Conservation (phyloP, 1,284 basidiomycete species). For the Moesziomyces aphidis region DNA sequence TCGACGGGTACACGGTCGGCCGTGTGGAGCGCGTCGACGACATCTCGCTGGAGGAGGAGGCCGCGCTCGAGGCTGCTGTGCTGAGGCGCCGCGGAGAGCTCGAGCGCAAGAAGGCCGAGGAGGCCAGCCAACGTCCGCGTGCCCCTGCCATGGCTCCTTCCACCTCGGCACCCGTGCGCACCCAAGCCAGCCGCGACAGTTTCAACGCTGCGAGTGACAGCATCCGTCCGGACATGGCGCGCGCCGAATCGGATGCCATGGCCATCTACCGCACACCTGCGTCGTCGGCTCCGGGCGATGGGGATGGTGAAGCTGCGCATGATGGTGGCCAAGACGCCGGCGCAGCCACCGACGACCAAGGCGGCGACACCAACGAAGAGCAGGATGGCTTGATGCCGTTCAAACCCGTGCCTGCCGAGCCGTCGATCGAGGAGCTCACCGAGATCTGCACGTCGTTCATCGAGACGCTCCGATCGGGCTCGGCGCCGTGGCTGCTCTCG, state of each 20-base stretch:
- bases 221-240: constrained; percentile 20
- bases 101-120: constrained; percentile 34
- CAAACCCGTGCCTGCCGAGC: constrained; percentile 59
- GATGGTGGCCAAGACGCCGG: not conserved
- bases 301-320: not conserved
- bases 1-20: constrained; percentile 88
- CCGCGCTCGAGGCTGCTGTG: constrained; percentile 43
- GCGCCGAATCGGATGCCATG: constrained; percentile 25
- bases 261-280: constrained; percentile 31
- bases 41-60: constrained; percentile 50
- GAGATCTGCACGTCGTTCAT: constrained; percentile 82
- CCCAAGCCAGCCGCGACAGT: not conserved
- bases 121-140: constrained; percentile 11
- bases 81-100: constrained; percentile 28
- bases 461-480: constrained; percentile 80
- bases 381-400: constrained; percentile 27
- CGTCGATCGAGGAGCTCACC: constrained; percentile 78
- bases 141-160: constrained; percentile 15
- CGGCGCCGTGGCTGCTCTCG: constrained; percentile 90
- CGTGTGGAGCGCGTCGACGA: constrained; percentile 74
- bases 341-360: not conserved
- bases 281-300: not conserved
- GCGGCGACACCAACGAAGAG: not conserved
- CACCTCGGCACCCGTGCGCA: constrained; percentile 17
- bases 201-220: not conserved